Base-by-base conservation (phyloP, 495 filamentous ascomycete species). In the Barbatosphaeria neglecta region DNA sequence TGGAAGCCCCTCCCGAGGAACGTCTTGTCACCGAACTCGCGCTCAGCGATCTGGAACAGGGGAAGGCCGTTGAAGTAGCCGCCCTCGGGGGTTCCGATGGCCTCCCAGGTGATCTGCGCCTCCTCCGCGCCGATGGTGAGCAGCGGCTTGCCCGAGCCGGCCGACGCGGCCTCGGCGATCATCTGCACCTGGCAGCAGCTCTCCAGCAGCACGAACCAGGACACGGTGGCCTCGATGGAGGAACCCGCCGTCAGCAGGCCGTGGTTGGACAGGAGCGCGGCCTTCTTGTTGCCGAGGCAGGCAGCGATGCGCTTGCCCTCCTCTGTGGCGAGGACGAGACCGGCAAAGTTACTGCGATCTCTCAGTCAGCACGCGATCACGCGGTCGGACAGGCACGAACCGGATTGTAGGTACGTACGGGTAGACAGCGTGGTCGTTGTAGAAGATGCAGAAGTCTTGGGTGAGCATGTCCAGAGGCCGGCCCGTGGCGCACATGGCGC, bases 41-140 rank as follows among this genome's bases (percentile, higher is more conserved):
- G 70, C 33, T 82, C 75, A 44, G 84, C 78, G 20, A 84, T 60
- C 67, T 87, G 82, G 66, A 87, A 87, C 51, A 81, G 44, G 16
- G 84, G 80, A 62, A 77, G 77, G 10, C 78, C 82, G 52, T 73
- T 77, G 50, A 86, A 87, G 72, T 76, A 86, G 1, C 84, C 83
- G 1, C 75, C 79, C 45, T 47, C 47, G 24, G 72, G 69, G 8
- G 66, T 71, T 0, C 84, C 84, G 15, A 86, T 64, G 7, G 76
- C 67, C 13, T 59, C 53, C 43, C 56, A 55, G 8, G 65, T 65
- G 38, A 60, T 65, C 25, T 44, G 50, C 8, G 68, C 70, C 50
- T 70, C 68, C 44, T 72, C 68, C 25, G 66, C 50, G 8, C 53
- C 55, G 45, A 70, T 67, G 20, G 74, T 66, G 23, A 76, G 69